Evolutionary conservation across 1,139 yeast species (phyloP).

Genomic region (Groenewaldozyma auringiensis): DNA sequence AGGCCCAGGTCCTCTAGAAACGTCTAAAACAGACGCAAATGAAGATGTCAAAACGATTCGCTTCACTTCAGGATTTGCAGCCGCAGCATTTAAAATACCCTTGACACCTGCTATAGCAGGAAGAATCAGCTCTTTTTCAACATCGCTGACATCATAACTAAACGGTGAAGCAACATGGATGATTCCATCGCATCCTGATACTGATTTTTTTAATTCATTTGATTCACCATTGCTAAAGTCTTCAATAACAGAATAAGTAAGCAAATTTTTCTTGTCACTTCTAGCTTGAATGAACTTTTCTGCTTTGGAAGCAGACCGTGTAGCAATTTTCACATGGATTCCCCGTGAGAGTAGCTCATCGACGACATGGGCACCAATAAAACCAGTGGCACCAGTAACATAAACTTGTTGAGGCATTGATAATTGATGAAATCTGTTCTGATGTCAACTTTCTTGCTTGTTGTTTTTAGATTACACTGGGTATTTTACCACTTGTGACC

Average conservation of each 20-base stretch:
- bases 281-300: slow-evolving; percentile 5
- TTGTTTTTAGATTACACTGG: no score
- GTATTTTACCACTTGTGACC: no score
- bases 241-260: slow-evolving; percentile 3
- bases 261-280: neutral
- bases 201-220: neutral
- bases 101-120: slow-evolving; percentile 50
- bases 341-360: slow-evolving; percentile 29
- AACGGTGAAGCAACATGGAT: slow-evolving; percentile 56
- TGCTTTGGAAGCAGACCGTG: slow-evolving; percentile 42
- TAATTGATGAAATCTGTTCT: no score
- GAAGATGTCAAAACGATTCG: slow-evolving; percentile 52
- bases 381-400: slow-evolving; percentile 58
- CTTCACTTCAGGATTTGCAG: slow-evolving; percentile 39
- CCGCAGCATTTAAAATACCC: slow-evolving; percentile 37
- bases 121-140: slow-evolving; percentile 32
- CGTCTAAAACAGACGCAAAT: slow-evolving; percentile 35
- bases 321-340: slow-evolving; percentile 50
- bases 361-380: slow-evolving; percentile 45
- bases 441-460: no score
- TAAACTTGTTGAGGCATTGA: slow-evolving; percentile 27
- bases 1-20: slow-evolving; percentile 20
- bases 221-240: slow-evolving; percentile 1
- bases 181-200: slow-evolving; percentile 18
- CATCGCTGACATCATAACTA: slow-evolving; percentile 38